Percentiles rank a stretch among this genome's conserved stretches.
Conservation (phyloP, 108 stramenopile genomes). For the Discostella pseudostelligera region DNA sequence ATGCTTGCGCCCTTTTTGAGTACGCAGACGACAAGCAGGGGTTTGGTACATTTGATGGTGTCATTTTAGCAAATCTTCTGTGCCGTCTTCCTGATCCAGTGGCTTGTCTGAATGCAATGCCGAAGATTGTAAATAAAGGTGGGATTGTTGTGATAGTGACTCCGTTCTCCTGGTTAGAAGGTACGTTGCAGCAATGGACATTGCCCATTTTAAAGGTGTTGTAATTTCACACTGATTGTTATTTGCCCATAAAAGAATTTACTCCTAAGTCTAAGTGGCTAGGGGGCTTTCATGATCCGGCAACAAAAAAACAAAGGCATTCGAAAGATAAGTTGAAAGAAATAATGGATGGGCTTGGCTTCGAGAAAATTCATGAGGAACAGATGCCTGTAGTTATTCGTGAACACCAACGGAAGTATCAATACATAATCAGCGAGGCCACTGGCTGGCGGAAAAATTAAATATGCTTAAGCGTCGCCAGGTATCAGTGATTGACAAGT, state of each 20-base stretch:
- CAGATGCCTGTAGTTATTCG: constrained; percentile 91
- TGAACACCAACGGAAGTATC: constrained; percentile 93
- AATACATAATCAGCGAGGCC: constrained; percentile 91
- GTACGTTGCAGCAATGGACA: neutral
- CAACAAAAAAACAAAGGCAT: constrained; percentile 58
- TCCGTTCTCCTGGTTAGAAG: constrained; percentile 88
- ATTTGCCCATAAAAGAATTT: constrained; percentile 61
- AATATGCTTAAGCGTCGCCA: neutral
- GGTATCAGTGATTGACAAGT: neutral
- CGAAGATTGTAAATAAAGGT: constrained; percentile 72
- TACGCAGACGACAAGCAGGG: constrained; percentile 42
- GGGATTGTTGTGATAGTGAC: constrained; percentile 90
- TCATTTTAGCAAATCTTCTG: constrained; percentile 88
- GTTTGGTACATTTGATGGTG: constrained; percentile 86
- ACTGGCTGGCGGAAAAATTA: constrained; percentile 80
- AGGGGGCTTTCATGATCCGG: constrained; percentile 75
- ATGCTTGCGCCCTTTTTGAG: constrained; percentile 78
- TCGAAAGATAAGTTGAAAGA: constrained; percentile 74
- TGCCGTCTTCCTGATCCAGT: constrained; percentile 90
- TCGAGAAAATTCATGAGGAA: constrained; percentile 82
- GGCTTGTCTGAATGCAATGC: constrained; percentile 77
- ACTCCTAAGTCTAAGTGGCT: constrained; percentile 86
- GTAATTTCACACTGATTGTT: neutral
- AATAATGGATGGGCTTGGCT: constrained; percentile 78
- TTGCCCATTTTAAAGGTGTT: neutral